Conservation (phyloP, 2,329 filamentous ascomycete species). For the Ophiobolus disseminans region DNA sequence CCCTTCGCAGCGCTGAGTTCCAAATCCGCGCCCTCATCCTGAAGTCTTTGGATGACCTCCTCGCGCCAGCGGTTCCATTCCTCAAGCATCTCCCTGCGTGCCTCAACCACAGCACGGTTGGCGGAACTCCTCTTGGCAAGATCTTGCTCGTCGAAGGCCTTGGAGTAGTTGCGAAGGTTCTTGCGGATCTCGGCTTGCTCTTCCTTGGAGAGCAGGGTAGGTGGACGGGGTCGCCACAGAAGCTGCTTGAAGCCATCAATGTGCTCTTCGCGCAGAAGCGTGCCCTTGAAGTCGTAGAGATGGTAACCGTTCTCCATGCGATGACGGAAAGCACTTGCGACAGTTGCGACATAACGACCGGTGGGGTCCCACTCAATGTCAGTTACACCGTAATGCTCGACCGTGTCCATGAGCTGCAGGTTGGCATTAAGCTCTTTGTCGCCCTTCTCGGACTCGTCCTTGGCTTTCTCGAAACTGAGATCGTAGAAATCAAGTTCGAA, state of each 20-base stretch:
- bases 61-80: slow-evolving; percentile 91
- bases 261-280: slow-evolving; percentile 85
- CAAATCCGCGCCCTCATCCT: slow-evolving; percentile 61
- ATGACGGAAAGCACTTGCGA: slow-evolving; percentile 95
- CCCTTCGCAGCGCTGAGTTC: slow-evolving; percentile 63
- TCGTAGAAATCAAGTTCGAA: slow-evolving; percentile 98
- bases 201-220: slow-evolving; percentile 91
- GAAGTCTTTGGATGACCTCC: slow-evolving; percentile 71
- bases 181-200: slow-evolving; percentile 98
- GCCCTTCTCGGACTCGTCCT: slow-evolving; percentile 86
- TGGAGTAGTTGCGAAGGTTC: slow-evolving; percentile 96
- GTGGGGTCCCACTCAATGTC: slow-evolving; percentile 98
- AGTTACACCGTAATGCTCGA: slow-evolving; percentile 96
- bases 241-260: slow-evolving; percentile 99
- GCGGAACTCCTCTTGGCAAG: slow-evolving; percentile 90
- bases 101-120: slow-evolving; percentile 92
- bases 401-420: slow-evolving; percentile 90
- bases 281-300: slow-evolving; percentile 94
- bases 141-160: slow-evolving; percentile 94
- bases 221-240: slow-evolving; percentile 88
- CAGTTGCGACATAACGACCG: slow-evolving; percentile 90
- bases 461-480: slow-evolving; percentile 80
- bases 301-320: slow-evolving; percentile 99
- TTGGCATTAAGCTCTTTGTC: slow-evolving; percentile 96
- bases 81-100: slow-evolving; percentile 77